phyloP scores from a whole-genome alignment of 495 filamentous ascomycete species.

The Cercophora newfieldiana region DNA sequence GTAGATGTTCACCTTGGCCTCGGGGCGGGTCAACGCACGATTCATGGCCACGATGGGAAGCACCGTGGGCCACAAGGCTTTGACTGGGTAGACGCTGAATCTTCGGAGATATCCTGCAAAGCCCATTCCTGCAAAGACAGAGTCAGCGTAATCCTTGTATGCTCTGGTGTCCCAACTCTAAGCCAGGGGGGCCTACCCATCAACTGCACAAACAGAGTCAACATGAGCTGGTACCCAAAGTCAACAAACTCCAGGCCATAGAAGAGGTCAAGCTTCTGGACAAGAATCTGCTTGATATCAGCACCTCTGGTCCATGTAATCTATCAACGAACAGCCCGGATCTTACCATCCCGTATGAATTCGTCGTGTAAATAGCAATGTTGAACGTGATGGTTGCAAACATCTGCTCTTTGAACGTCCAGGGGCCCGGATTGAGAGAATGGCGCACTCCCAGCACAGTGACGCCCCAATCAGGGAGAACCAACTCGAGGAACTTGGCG shows the following conservation, averaged over 20 bases:
- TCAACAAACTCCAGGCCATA: slow-evolving; percentile 31
- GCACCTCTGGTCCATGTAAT: neutral
- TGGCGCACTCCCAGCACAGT: slow-evolving; percentile 30
- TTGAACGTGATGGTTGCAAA: slow-evolving; percentile 40
- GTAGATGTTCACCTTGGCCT: slow-evolving; percentile 31
- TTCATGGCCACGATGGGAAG: slow-evolving; percentile 38
- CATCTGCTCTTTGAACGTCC: slow-evolving; percentile 49
- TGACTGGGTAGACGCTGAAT: slow-evolving; percentile 49
- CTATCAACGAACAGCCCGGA: neutral
- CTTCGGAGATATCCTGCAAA: slow-evolving; percentile 48
- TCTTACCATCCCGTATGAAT: slow-evolving; percentile 34
- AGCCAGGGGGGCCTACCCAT: too few species aligned
- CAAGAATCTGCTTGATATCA: slow-evolving; percentile 26
- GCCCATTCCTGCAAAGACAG: too few species aligned
- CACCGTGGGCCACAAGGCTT: slow-evolving; percentile 33
- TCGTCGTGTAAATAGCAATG: slow-evolving; percentile 37
- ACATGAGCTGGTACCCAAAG: slow-evolving; percentile 41
- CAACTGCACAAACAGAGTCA: slow-evolving; percentile 42
- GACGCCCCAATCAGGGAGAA: slow-evolving; percentile 34
- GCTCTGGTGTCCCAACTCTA: too few species aligned
- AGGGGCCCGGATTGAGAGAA: slow-evolving; percentile 45
- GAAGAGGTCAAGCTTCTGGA: slow-evolving; percentile 28
- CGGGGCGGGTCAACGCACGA: slow-evolving; percentile 28
- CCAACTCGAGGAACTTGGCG: slow-evolving; percentile 33
- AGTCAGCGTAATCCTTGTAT: neutral